A percentile compares a stretch with the other conserved stretches of the same genome.
phyloP scores from a whole-genome alignment of 2,329 filamentous ascomycete genomes.

The Ophiosphaerella herpotricha region DNA sequence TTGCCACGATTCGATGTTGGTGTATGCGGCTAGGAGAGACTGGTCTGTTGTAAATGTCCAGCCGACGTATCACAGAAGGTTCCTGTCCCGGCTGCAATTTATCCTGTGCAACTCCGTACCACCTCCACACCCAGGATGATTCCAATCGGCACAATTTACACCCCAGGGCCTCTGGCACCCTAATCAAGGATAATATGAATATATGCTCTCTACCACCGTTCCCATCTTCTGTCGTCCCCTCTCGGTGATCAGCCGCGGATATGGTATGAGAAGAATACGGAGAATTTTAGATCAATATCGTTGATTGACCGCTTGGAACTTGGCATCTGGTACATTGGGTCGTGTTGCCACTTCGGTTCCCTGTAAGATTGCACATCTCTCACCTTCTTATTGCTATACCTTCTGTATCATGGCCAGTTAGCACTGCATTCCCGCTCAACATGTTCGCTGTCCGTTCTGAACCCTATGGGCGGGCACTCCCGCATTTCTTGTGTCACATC shows the following conservation, averaged over 20 bases:
- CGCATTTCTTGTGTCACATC: slow-evolving; percentile 19
- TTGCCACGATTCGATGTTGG: slow-evolving; percentile 18
- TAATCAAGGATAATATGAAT: slow-evolving; percentile 42
- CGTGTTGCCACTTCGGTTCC: slow-evolving; percentile 17
- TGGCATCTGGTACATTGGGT: slow-evolving; percentile 15
- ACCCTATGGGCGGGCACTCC: slow-evolving; percentile 4
- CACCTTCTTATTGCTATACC: slow-evolving; percentile 14
- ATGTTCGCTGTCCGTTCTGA: slow-evolving; percentile 17
- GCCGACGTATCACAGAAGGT: slow-evolving; percentile 27
- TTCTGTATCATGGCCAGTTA: slow-evolving; percentile 9
- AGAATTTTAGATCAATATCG: slow-evolving; percentile 27
- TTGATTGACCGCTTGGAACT: slow-evolving; percentile 28
- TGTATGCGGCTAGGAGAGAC: slow-evolving; percentile 21
- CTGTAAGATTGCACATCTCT: slow-evolving; percentile 21
- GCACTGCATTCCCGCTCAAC: slow-evolving; percentile 7
- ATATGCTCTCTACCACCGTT: slow-evolving; percentile 26
- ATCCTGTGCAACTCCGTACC: slow-evolving; percentile 31
- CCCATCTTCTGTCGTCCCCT: slow-evolving; percentile 10
- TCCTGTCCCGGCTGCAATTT: slow-evolving; percentile 30
- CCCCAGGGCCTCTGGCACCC: slow-evolving; percentile 21
- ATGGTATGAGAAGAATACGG: slow-evolving; percentile 20
- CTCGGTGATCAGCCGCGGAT: slow-evolving; percentile 26
- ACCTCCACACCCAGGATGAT: slow-evolving; percentile 23
- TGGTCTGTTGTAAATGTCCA: slow-evolving; percentile 18
- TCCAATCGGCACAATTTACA: slow-evolving; percentile 28